phyloP scores from a whole-genome alignment of 305 asterid genomes.

The Solanum hybrid region DNA sequence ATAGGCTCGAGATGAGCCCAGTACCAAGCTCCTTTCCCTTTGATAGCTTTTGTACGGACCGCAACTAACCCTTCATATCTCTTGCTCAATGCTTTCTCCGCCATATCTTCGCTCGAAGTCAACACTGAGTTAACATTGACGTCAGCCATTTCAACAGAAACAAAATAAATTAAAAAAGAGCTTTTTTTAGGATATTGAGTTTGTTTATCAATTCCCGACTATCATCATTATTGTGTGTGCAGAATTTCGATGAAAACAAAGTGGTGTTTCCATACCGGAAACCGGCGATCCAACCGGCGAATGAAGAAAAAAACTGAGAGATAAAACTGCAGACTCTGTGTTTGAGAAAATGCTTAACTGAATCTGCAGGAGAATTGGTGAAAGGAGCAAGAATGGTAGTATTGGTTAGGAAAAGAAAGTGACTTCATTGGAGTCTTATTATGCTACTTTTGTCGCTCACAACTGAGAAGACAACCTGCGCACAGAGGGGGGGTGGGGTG shows the following conservation, averaged over 20 bases:
- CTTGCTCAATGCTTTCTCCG: constrained; percentile 51
- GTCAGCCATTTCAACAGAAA: constrained; percentile 32
- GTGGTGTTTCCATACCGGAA: constrained; percentile 24
- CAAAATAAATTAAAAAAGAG: neutral
- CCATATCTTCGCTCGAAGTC: constrained; percentile 35
- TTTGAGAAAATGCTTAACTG: constrained; percentile 23
- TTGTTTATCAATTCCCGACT: neutral
- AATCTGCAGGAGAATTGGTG: constrained; percentile 7
- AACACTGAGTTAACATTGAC: constrained; percentile 26
- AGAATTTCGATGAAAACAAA: neutral
- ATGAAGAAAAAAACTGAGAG: neutral
- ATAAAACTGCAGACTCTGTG: constrained; percentile 8
- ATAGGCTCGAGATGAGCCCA: constrained; percentile 88
- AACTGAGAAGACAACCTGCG: constrained; percentile 10
- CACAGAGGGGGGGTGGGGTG: neutral
- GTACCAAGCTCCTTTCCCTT: constrained; percentile 95
- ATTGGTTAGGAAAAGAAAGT: constrained; percentile 9
- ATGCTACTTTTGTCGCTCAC: constrained; percentile 8
- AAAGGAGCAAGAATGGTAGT: constrained; percentile 18
- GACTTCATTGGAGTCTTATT: constrained; percentile 12
- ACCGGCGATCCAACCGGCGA: constrained; percentile 20
- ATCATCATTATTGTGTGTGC: neutral
- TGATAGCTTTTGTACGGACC: constrained; percentile 68
- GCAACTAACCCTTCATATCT: constrained; percentile 58
- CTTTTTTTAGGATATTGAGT: neutral